Evolutionary conservation across 192 early-diverging fungal species (phyloP), one percentile per base, ranked within the genome.

Genomic region (Kickxella alabastrina): DNA sequence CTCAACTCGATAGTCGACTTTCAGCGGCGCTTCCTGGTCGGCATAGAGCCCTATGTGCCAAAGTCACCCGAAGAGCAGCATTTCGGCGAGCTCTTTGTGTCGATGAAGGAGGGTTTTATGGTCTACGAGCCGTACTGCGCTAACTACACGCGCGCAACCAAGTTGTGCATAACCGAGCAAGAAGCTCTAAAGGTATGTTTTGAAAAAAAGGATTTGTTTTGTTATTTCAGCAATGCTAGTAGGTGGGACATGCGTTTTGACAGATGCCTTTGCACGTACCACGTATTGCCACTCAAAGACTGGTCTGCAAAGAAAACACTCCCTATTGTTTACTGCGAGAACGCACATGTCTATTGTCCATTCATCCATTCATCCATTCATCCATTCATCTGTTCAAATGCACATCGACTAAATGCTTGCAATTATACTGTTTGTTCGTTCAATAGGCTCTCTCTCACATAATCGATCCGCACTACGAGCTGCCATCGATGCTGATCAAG

Each of bases 41-140:
- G 83, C 28, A 67, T 99, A 62, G 96, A 99, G 77, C 81, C 86
- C 25, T 79, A 89, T 21, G 81, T 83, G 18, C 79, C 82, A 19
- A 79, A 82, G 51, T 43, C 82, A 22, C 58, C 86, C 15, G 66
- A 81, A 36, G 92, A 99, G 36, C 93, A 99, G 64, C 78, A 87
- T 34, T 85, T 97, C 73, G 96, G 96, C 22, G 78, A 74, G 12
- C 73, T 96, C 12, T 98, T 97, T 57, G 49, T 87, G n/a, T 75
- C 82, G 62, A 87, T 87, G 77, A 86, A 87, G 54, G 86, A 86
- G 40, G 80, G 80, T 17, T 92, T 89, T 48, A 78, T 80, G 26
- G 86, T 94, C 12, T 99, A 99, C 67, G 83, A 92, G 53, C 85
- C 92, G 10, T 95, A 93, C 69, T 95, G 93, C 51, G 86, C 90